phyloP scores from a whole-genome alignment of 1,284 basidiomycete species.

The Flammula alnicola region DNA sequence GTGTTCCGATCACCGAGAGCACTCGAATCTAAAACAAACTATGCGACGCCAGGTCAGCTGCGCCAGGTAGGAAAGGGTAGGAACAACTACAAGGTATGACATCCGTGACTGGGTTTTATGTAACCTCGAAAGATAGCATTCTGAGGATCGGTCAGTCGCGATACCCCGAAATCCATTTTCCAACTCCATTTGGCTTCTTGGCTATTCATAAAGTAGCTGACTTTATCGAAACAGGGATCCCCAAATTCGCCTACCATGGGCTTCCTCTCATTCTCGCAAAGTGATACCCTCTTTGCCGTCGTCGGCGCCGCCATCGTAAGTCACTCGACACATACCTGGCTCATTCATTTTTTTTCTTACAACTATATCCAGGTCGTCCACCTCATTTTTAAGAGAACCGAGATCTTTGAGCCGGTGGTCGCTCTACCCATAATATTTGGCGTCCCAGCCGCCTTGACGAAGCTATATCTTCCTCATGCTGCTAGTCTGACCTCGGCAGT shows the following conservation, averaged over 20 bases:
- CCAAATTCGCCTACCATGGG: not conserved
- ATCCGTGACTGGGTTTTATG: no score
- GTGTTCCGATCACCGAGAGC: slow-evolving; percentile 1
- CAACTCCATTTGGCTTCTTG: not conserved
- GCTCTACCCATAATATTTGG: slow-evolving; percentile 29
- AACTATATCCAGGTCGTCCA: slow-evolving; percentile 29
- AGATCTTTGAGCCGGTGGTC: slow-evolving; percentile 32
- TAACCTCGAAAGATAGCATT: no score
- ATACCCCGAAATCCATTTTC: no score
- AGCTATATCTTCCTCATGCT: slow-evolving; percentile 24
- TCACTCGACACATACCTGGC: not conserved
- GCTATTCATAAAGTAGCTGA: not conserved
- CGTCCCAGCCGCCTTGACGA: slow-evolving; percentile 28
- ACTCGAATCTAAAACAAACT: slow-evolving; percentile 1
- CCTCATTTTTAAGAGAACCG: slow-evolving; percentile 36
- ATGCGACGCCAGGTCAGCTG: not conserved
- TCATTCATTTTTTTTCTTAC: not conserved
- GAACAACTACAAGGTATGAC: no score
- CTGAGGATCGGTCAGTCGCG: no score
- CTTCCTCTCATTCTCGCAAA: slow-evolving; percentile 10
- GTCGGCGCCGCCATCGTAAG: slow-evolving; percentile 20
- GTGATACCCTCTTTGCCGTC: slow-evolving; percentile 18
- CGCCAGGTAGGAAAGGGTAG: not conserved
- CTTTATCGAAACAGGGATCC: not conserved
- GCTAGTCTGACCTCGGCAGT: slow-evolving; percentile 17